phyloP scores from a whole-genome alignment of 495 filamentous ascomycete species.

The Daldinia decipiens region DNA sequence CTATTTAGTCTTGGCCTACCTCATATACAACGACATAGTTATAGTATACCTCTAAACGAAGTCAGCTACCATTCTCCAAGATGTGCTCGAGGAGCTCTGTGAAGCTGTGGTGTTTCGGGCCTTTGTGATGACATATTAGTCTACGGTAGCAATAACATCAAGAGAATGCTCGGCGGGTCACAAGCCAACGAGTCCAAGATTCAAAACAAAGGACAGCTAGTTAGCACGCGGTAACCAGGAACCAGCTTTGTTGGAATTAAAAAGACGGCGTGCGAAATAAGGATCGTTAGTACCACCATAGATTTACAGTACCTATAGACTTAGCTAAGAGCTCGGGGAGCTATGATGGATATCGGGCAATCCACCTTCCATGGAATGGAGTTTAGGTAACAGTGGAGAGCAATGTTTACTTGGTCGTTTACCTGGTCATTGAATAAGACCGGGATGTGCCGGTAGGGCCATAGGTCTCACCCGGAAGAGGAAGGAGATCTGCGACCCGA shows the following conservation, averaged over 20 bases:
- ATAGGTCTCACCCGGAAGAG: constrained; percentile 33
- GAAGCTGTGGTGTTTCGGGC: constrained; percentile 23
- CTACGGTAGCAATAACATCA: constrained; percentile 13
- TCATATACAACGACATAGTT: constrained; percentile 25
- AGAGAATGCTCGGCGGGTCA: constrained; percentile 26
- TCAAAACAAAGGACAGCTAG: constrained; percentile 29
- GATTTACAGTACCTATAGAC: constrained; percentile 23
- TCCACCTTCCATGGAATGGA: constrained; percentile 30
- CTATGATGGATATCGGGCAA: constrained; percentile 19
- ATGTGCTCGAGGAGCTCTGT: constrained; percentile 10
- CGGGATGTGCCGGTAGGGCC: constrained; percentile 45
- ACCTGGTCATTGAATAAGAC: constrained; percentile 32
- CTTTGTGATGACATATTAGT: constrained; percentile 42
- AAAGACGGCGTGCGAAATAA: constrained; percentile 22
- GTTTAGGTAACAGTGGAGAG: constrained; percentile 17
- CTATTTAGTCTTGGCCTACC: constrained; percentile 39
- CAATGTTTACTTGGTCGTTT: constrained; percentile 27
- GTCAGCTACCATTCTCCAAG: background rate
- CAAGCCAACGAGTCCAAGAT: constrained; percentile 29
- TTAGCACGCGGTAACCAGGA: constrained; percentile 26
- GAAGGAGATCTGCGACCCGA: constrained; percentile 42
- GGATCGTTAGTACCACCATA: constrained; percentile 22
- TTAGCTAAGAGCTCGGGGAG: constrained; percentile 23
- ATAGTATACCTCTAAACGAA: constrained; percentile 14
- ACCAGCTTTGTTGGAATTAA: constrained; percentile 37